Conservation (phyloP, 208 protist genomes). For the Trypanosoma cruzi region DNA sequence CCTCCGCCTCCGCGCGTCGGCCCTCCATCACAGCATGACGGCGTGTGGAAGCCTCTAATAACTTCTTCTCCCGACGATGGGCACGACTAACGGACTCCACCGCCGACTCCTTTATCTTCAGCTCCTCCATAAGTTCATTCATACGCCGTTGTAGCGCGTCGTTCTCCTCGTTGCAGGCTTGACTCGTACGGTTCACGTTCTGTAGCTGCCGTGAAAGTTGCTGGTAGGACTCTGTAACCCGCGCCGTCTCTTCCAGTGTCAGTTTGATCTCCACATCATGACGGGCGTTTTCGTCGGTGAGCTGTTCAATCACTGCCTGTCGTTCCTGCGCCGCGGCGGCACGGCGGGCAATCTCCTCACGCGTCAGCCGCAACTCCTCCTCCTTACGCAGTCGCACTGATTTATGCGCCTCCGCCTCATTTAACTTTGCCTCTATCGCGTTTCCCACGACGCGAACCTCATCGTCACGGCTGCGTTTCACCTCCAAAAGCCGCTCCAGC, state of each 20-base stretch:
- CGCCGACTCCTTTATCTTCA: constrained; percentile 66
- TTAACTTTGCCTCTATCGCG: constrained; percentile 47
- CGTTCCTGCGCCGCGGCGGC: constrained; percentile 35
- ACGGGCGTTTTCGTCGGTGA: constrained; percentile 52
- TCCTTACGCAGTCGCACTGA: constrained; percentile 75
- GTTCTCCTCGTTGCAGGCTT: constrained; percentile 91
- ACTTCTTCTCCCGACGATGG: constrained; percentile 49
- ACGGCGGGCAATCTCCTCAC: constrained; percentile 53
- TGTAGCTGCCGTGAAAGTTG: constrained; percentile 71
- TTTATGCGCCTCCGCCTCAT: constrained; percentile 59
- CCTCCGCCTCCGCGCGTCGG: constrained; percentile 55
- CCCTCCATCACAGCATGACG: constrained; percentile 76
- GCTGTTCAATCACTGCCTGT: constrained; percentile 56
- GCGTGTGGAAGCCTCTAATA: constrained; percentile 68
- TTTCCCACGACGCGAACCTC: constrained; percentile 50
- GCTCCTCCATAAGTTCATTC: constrained; percentile 55
- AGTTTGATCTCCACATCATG: constrained; percentile 51
- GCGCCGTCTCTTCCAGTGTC: constrained; percentile 43
- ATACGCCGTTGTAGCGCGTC: constrained; percentile 64
- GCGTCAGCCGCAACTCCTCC: constrained; percentile 71
- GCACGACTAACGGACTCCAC: constrained; percentile 46
- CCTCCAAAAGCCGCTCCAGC: constrained; percentile 46
- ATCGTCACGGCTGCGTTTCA: constrained; percentile 45
- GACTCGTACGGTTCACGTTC: constrained; percentile 83
- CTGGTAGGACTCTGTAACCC: constrained; percentile 84